Base-by-base conservation (phyloP, 1,139 yeast genomes). In the Suhomyces wounanorum region DNA sequence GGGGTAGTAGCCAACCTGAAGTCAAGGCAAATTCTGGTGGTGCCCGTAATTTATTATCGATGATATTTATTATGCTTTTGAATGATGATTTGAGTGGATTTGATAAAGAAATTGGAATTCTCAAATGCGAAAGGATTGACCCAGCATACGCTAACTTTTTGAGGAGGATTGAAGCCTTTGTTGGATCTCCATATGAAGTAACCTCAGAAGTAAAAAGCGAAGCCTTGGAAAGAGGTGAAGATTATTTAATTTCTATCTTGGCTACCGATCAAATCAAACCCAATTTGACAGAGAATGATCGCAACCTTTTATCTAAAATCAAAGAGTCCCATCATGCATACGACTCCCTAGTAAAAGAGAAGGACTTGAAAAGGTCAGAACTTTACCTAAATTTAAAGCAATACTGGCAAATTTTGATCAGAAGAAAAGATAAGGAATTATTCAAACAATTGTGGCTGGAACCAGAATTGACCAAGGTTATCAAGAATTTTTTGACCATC, bases 381-480 rank as follows among this genome's bases (percentile, higher is more conserved):
- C 62, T 75, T 40, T 83, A 78, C 55, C 66, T 81, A 3, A 74
- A 78, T 55, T 65, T 84, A 38, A 85, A 78, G 57, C 87, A 86
- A 52, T 77, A 87, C 52, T 81, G 88, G 69, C 84, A 81, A 55
- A 68, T 88, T 21, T 79, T 81, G 57, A 72, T 89, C 2, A 79
- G 96, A 40, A 84, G 82, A 52, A 81, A 83, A 42, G 98, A 92
- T 64, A 90, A 89, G 64, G 82, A 84, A 50, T 71, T 86, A 44
- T 68, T 91, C 75, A 85, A 85, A 58, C 84, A 85, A 61, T 68
- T 92, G 44, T 89, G 97, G 95, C 84, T 84, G 49, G 96, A 91
- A 60, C 91, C 94, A 0, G 89, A 87, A 59, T 72, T 95, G 40
- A 83, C 91, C 23, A 77, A 76, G 44, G 73, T 92, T 41, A 72